Conservation (phyloP, 208 protist species). For the Angomonas deanei region DNA sequence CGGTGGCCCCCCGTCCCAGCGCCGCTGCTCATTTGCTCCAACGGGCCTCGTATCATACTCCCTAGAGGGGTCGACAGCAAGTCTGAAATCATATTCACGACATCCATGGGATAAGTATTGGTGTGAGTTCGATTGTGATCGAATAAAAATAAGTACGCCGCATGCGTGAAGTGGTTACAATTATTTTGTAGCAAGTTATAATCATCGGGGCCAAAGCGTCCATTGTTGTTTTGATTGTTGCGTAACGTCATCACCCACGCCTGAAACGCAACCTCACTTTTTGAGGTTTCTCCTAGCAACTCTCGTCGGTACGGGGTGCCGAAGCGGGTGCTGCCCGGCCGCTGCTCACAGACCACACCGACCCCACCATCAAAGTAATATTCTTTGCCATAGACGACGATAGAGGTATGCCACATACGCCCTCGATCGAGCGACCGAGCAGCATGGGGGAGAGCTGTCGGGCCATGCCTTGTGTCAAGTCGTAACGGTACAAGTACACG, state of each 20-base stretch:
- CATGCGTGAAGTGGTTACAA: conserved; percentile 94
- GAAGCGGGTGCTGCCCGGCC: conserved; percentile 53
- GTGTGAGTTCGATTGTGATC: conserved; percentile 16
- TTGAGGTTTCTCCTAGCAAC: too few species aligned
- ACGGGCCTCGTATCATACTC: conserved; percentile 64
- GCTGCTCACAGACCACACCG: conserved; percentile 57
- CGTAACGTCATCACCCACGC: conserved; percentile 29
- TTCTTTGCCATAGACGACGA: conserved; percentile 89
- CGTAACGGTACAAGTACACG: conserved; percentile 91
- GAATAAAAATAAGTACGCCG: conserved; percentile 66
- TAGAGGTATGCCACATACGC: conserved; percentile 92
- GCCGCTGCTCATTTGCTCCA: conserved; percentile 61
- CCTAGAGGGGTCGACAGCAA: conserved; percentile 79
- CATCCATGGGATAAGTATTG: conserved; percentile 26
- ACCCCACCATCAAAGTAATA: conserved; percentile 92
- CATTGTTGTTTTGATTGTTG: conserved; percentile 8
- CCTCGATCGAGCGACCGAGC: conserved; percentile 85
- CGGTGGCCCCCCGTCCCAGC: neutral
- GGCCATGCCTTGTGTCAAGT: conserved; percentile 90
- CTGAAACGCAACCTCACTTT: conserved; percentile 53
- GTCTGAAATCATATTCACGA: conserved; percentile 68
- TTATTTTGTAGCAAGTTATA: conserved; percentile 90
- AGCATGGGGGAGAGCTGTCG: conserved; percentile 57
- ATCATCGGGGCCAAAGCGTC: conserved; percentile 60
- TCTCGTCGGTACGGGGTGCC: too few species aligned